Evolutionary conservation across 176 grass and related monocot genomes (phyloP).

Genomic region (Oryza meyeriana): DNA sequence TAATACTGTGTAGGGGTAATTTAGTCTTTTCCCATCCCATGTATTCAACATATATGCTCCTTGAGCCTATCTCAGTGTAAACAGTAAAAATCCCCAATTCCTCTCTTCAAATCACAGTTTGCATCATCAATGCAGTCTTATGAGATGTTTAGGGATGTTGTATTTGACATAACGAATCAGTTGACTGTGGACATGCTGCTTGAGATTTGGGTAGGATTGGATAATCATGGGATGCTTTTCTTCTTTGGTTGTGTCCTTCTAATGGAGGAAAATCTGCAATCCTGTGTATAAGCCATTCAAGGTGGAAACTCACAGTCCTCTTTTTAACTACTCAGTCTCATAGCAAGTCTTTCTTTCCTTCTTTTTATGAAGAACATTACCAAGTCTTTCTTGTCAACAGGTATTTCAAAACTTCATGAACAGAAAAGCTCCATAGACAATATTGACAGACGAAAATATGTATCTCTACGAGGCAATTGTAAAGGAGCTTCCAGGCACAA

Average conservation of each 20-base stretch:
- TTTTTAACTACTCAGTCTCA: background rate
- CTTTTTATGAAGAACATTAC: background rate
- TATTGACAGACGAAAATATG: slow-evolving; percentile 66
- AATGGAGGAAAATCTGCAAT: slow-evolving; percentile 44
- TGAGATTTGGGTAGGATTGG: slow-evolving; percentile 25
- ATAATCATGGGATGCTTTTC: slow-evolving; percentile 58
- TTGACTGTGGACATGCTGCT: too few relatives aligned
- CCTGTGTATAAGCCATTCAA: slow-evolving; percentile 25
- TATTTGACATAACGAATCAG: too few relatives aligned
- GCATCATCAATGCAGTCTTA: too few relatives aligned
- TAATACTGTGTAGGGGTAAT: too few relatives aligned
- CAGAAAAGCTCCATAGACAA: slow-evolving; percentile 56
- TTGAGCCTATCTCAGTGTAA: too few relatives aligned
- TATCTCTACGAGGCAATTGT: slow-evolving; percentile 57
- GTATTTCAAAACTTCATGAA: slow-evolving; percentile 77
- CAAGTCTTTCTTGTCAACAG: slow-evolving; percentile 22
- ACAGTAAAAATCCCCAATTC: too few relatives aligned
- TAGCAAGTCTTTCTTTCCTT: background rate
- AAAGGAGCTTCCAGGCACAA: slow-evolving; percentile 59
- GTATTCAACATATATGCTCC: too few relatives aligned
- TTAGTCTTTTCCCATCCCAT: too few relatives aligned
- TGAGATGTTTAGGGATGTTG: too few relatives aligned
- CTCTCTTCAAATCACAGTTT: too few relatives aligned
- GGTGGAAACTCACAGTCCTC: background rate
- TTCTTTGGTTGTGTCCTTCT: slow-evolving; percentile 50